Evolutionary conservation across 257 asterid genomes (phyloP).

Genomic region (Solanum chmielewskii): DNA sequence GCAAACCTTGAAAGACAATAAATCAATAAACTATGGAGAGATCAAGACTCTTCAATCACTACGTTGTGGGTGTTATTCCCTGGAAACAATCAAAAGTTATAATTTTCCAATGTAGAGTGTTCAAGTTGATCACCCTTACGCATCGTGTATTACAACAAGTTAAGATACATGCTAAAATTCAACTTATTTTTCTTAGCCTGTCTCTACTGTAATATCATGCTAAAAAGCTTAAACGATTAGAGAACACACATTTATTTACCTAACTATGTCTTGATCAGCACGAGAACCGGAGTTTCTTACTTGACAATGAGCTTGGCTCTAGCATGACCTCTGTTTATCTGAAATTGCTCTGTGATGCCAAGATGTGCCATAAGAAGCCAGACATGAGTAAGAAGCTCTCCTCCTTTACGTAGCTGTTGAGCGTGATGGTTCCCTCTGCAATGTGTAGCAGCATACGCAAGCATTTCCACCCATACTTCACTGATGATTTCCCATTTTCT

Average conservation of each 20-base stretch:
- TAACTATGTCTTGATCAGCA: not conserved
- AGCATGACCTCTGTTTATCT: constrained; percentile 42
- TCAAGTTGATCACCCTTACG: not conserved
- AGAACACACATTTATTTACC: not conserved
- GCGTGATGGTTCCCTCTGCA: constrained; percentile 46
- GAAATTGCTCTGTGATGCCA: constrained; percentile 43
- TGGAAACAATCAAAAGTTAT: not conserved
- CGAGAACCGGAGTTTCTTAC: not conserved
- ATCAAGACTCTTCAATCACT: not conserved
- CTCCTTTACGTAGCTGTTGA: constrained; percentile 48
- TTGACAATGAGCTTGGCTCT: constrained; percentile 35
- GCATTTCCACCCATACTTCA: constrained; percentile 39
- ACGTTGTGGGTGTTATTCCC: not conserved
- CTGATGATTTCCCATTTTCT: constrained; percentile 19
- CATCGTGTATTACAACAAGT: not conserved
- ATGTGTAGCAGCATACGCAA: constrained; percentile 34
- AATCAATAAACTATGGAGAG: not conserved
- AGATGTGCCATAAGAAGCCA: constrained; percentile 63
- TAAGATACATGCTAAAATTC: not conserved
- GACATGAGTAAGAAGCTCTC: constrained; percentile 51
- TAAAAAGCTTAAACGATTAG: not conserved
- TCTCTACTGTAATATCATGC: not conserved
- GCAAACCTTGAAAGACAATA: not conserved
- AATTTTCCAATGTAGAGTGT: not conserved
- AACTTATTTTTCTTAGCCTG: too few species aligned